Conservation (phyloP, 139 green algal genomes). For the Pycnococcus provasolii region DNA sequence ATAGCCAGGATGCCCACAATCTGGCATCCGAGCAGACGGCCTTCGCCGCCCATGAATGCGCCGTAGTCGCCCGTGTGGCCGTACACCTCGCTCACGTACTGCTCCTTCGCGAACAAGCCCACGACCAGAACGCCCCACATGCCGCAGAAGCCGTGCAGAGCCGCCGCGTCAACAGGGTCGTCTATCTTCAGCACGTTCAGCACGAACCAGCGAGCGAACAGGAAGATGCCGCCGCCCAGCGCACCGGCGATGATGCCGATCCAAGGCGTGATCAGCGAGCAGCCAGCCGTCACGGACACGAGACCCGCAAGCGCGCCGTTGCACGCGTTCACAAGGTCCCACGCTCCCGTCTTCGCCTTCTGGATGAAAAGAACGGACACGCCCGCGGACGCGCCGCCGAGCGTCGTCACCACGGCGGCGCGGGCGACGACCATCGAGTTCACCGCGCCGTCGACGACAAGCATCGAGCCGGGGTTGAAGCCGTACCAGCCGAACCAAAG, state of each 20-base stretch:
- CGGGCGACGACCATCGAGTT: slow-evolving; percentile 28
- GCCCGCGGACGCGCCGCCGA: slow-evolving; percentile 42
- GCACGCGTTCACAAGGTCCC: slow-evolving; percentile 30
- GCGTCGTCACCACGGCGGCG: slow-evolving; percentile 55
- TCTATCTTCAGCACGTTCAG: slow-evolving; percentile 42
- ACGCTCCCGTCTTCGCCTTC: slow-evolving; percentile 10
- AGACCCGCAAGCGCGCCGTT: slow-evolving; percentile 46
- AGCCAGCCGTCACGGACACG: slow-evolving; percentile 45
- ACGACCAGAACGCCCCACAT: slow-evolving; percentile 34
- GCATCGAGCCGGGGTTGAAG: slow-evolving; percentile 58
- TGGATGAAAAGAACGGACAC: slow-evolving; percentile 45
- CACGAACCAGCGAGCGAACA: slow-evolving; percentile 25
- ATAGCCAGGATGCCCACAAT: slow-evolving; percentile 14
- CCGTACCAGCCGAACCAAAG: slow-evolving; percentile 76
- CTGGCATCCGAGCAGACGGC: slow-evolving; percentile 14
- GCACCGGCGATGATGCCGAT: slow-evolving; percentile 38
- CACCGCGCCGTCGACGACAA: slow-evolving; percentile 21
- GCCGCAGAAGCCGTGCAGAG: slow-evolving; percentile 63
- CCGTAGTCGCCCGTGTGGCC: slow-evolving; percentile 7
- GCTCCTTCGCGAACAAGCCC: slow-evolving; percentile 39
- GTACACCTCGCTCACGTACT: slow-evolving; percentile 31
- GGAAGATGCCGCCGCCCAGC: slow-evolving; percentile 35
- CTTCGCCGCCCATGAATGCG: slow-evolving; percentile 32
- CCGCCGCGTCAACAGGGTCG: slow-evolving; percentile 53
- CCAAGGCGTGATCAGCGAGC: slow-evolving; percentile 39